Percentiles rank a stretch among this genome's conserved stretches.
Evolutionary conservation across 805 yeast genomes (phyloP).

Genomic region (Yarrowia yakushimensis): DNA sequence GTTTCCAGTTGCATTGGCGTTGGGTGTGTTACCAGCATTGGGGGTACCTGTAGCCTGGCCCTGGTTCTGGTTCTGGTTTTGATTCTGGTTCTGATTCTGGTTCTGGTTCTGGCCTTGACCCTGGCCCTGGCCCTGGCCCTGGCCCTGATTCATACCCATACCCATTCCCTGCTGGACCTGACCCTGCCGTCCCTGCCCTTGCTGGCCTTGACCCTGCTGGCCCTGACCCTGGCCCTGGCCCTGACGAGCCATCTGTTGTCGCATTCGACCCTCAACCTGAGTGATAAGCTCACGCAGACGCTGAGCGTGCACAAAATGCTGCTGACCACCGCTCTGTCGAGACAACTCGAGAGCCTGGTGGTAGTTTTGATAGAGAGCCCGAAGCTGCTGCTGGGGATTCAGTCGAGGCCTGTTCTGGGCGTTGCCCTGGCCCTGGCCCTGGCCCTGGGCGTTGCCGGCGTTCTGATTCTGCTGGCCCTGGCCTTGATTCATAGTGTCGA

Average conservation of each 20-base stretch:
- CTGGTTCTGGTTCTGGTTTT: not conserved
- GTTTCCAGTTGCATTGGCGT: not conserved
- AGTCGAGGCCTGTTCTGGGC: not conserved
- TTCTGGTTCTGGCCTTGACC: not conserved
- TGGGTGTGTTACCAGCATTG: not conserved
- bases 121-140: not conserved
- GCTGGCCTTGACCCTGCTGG: not conserved
- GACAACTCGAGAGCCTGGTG: constrained; percentile 34
- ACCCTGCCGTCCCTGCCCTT: not conserved
- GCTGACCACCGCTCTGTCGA: constrained; percentile 34
- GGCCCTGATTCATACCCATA: not conserved
- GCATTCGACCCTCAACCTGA: constrained; percentile 31
- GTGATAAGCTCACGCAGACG: constrained; percentile 30
- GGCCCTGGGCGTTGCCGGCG: constrained; percentile 5
- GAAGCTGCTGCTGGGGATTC: constrained; percentile 31
- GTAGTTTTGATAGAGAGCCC: constrained; percentile 35
- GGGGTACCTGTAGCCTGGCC: not conserved
- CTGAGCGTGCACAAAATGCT: constrained; percentile 37
- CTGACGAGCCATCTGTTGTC: constrained; percentile 31
- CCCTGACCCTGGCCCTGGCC: constrained; percentile 24
- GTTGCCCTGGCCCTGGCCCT: constrained; percentile 22
- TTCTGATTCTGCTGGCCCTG: constrained; percentile 20
- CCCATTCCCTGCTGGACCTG: not conserved
- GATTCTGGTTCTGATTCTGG: not conserved
- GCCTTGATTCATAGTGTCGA: constrained; percentile 14